These are phyloP conservation scores for Pythium phragmiticola DNA, from an alignment of 352 stramenopile species.

Conservation along the genomic window DNA sequence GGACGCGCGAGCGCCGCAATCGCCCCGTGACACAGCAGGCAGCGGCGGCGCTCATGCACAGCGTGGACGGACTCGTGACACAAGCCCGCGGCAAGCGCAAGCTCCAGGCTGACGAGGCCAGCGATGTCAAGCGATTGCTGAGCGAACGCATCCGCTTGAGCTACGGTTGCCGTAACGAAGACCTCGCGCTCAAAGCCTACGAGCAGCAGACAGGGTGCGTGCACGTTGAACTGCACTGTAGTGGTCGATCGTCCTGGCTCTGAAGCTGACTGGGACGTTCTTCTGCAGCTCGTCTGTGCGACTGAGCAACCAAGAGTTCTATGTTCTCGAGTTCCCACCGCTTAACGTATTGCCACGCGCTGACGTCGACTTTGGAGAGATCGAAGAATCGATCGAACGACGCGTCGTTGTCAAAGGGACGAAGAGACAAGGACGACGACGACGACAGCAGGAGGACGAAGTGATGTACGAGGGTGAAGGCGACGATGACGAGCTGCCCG, in stretches of 20 bases:
- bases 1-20: conserved; percentile 35
- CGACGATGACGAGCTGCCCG: background rate
- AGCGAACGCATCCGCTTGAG: conserved; percentile 62
- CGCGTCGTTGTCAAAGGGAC: background rate
- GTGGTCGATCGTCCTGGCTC: background rate
- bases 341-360: conserved; percentile 3
- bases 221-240: background rate
- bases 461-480: background rate
- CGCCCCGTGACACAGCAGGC: conserved; percentile 29
- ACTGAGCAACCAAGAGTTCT: conserved; percentile 67
- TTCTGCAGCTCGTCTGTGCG: conserved; percentile 36
- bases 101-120: conserved; percentile 39
- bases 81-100: conserved; percentile 42
- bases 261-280: background rate
- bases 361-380: conserved; percentile 7
- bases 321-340: conserved; percentile 59
- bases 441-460: background rate
- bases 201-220: conserved; percentile 52
- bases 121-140: conserved; percentile 41
- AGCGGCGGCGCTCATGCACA: conserved; percentile 36
- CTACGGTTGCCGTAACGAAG: conserved; percentile 67
- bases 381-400: conserved; percentile 21
- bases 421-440: background rate
- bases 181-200: conserved; percentile 59
- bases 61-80: conserved; percentile 42